Evolutionary conservation across 495 filamentous ascomycete genomes (phyloP).

Genomic region (Hypoxylon trugodes): DNA sequence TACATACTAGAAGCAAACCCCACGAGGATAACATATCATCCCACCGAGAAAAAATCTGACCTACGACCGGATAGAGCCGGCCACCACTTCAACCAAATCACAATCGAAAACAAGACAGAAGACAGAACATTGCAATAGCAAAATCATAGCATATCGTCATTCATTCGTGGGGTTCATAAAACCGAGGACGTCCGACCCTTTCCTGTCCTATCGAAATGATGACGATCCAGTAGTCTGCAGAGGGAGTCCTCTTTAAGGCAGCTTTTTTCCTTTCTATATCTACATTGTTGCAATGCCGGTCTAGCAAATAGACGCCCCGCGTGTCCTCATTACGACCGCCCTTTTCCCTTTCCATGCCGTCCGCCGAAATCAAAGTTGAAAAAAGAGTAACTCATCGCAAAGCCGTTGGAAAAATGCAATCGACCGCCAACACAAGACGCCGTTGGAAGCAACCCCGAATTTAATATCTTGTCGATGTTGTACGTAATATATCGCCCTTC

Average conservation of each 20-base stretch:
- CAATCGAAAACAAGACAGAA: background rate
- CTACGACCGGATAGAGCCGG: background rate
- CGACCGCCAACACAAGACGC: slow-evolving; percentile 19
- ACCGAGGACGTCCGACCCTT: slow-evolving; percentile 32
- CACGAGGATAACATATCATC: too few species aligned
- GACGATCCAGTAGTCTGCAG: slow-evolving; percentile 26
- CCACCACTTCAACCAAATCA: background rate
- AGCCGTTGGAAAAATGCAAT: background rate
- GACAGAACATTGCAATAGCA: background rate
- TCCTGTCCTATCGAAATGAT: slow-evolving; percentile 27
- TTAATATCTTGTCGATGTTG: slow-evolving; percentile 2
- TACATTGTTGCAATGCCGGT: slow-evolving; percentile 22
- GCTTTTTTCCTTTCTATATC: slow-evolving; percentile 35
- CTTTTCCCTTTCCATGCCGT: slow-evolving; percentile 26
- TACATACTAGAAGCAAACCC: too few species aligned
- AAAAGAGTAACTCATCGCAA: slow-evolving; percentile 11
- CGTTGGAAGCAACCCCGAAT: slow-evolving; percentile 15
- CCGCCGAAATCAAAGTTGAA: slow-evolving; percentile 20
- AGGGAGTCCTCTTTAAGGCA: slow-evolving; percentile 10
- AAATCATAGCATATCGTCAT: slow-evolving; percentile 46
- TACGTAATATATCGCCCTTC: slow-evolving; percentile 13
- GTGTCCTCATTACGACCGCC: slow-evolving; percentile 13
- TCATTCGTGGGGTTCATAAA: slow-evolving; percentile 44
- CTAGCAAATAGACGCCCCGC: slow-evolving; percentile 25
- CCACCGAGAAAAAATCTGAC: background rate